Conservation (phyloP, 2,329 filamentous ascomycete genomes). For the Fusarium brachygibbosum region DNA sequence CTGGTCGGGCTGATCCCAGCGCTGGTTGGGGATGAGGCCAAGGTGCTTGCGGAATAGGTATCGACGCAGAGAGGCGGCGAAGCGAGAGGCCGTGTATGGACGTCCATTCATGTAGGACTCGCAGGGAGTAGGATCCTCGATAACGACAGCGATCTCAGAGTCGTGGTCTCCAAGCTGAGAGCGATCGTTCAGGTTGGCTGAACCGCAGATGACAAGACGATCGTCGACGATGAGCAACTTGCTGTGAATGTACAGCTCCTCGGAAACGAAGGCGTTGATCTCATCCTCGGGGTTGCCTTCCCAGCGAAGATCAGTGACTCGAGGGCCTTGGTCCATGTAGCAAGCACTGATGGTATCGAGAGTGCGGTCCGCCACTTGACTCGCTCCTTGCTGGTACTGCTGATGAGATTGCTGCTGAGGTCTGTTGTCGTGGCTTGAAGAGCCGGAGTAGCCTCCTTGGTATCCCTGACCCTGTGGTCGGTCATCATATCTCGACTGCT, state of each 20-base stretch:
- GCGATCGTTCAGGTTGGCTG: slow-evolving; percentile 69
- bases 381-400: slow-evolving; percentile 79
- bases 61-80: slow-evolving; percentile 84
- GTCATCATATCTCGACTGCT: slow-evolving; percentile 18
- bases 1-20: slow-evolving; percentile 73
- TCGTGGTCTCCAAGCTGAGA: slow-evolving; percentile 88
- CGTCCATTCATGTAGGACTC: slow-evolving; percentile 80
- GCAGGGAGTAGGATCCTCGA: slow-evolving; percentile 81
- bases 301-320: slow-evolving; percentile 73
- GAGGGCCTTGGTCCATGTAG: slow-evolving; percentile 84
- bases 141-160: slow-evolving; percentile 89
- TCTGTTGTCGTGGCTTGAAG: slow-evolving; percentile 6
- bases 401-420: slow-evolving; percentile 51
- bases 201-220: slow-evolving; percentile 83
- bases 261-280: slow-evolving; percentile 71
- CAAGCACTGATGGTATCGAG: slow-evolving; percentile 84
- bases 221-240: slow-evolving; percentile 88
- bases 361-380: slow-evolving; percentile 65
- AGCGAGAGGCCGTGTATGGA: slow-evolving; percentile 78
- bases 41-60: slow-evolving; percentile 94
- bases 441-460: slow-evolving; percentile 15
- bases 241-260: slow-evolving; percentile 74
- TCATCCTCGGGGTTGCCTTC: slow-evolving; percentile 67
- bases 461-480: slow-evolving; percentile 9
- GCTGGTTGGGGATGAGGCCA: slow-evolving; percentile 82